Percentiles rank a stretch among this genome's conserved stretches.
phyloP scores from a whole-genome alignment of 1,284 basidiomycete species.

The Flammula alnicola region DNA sequence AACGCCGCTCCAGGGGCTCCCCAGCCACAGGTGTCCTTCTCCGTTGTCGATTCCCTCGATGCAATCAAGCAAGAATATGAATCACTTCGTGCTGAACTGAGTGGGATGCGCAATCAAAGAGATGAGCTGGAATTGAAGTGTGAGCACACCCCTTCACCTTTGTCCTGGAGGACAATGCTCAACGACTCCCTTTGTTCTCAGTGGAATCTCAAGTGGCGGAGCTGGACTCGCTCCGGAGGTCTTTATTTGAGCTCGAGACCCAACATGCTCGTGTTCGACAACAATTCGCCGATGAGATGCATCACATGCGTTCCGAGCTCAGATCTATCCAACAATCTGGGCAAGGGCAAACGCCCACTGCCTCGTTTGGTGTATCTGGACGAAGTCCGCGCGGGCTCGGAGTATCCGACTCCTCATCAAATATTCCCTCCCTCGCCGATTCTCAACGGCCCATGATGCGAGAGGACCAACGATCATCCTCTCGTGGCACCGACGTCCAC shows the following conservation, averaged over 20 bases:
- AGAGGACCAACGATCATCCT: no score
- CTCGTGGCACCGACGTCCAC: no score
- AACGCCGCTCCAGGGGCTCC: slow-evolving; percentile 14
- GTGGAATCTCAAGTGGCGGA: slow-evolving; percentile 43
- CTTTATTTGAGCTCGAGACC: slow-evolving; percentile 46
- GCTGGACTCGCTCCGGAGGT: slow-evolving; percentile 43
- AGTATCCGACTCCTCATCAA: no score
- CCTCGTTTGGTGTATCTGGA: no score
- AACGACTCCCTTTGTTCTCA: slow-evolving; percentile 31
- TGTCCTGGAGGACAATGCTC: not conserved
- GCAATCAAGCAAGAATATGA: slow-evolving; percentile 86
- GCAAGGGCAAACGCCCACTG: no score
- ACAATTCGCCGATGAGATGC: slow-evolving; percentile 46
- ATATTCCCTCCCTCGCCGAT: no score
- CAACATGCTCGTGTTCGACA: slow-evolving; percentile 42
- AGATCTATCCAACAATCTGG: slow-evolving; percentile 33
- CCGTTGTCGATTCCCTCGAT: slow-evolving; percentile 67
- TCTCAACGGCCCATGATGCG: no score
- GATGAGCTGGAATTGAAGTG: slow-evolving; percentile 88
- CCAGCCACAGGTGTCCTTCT: slow-evolving; percentile 10
- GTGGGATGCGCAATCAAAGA: slow-evolving; percentile 69
- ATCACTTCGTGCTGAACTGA: slow-evolving; percentile 67
- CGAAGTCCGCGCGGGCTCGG: no score
- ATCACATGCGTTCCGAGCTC: slow-evolving; percentile 34
- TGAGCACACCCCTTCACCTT: slow-evolving; percentile 31